Evolutionary conservation across 1,139 yeast species (phyloP).

Genomic region (Ogataea hybrid): DNA sequence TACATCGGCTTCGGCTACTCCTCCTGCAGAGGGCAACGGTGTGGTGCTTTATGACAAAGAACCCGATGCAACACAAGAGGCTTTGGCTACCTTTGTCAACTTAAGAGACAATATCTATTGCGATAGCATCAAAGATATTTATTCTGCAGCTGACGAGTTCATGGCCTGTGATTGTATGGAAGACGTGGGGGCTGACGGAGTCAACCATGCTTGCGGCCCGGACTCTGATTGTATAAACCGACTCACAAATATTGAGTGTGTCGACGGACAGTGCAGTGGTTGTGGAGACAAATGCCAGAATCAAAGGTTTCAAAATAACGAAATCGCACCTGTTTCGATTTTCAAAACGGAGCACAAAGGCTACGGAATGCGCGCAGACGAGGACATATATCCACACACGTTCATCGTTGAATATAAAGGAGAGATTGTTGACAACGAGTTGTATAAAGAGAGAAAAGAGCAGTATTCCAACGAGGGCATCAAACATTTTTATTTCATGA

Average conservation of each 20-base stretch:
- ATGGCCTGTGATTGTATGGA: constrained; percentile 90
- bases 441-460: constrained; percentile 70
- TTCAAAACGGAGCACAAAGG: constrained; percentile 84
- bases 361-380: constrained; percentile 78
- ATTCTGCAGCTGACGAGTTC: constrained; percentile 35
- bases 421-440: constrained; percentile 79
- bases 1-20: constrained; percentile 19
- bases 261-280: constrained; percentile 54
- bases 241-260: constrained; percentile 89
- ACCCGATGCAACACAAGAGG: constrained; percentile 70
- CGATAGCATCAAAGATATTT: constrained; percentile 24
- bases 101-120: constrained; percentile 62
- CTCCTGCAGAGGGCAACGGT: constrained; percentile 15
- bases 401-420: constrained; percentile 93
- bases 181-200: constrained; percentile 33
- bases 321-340: constrained; percentile 73
- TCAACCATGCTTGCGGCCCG: constrained; percentile 77
- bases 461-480: constrained; percentile 70
- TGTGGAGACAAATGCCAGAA: constrained; percentile 85
- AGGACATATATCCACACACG: constrained; percentile 53
- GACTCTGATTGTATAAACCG: constrained; percentile 90
- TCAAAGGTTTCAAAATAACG: constrained; percentile 77
- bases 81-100: constrained; percentile 53
- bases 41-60: constrained; percentile 42
- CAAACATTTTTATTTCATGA: constrained; percentile 94